Evolutionary conservation across 176 grass and related monocot genomes (phyloP).

Genomic region (Triticum urartu): DNA sequence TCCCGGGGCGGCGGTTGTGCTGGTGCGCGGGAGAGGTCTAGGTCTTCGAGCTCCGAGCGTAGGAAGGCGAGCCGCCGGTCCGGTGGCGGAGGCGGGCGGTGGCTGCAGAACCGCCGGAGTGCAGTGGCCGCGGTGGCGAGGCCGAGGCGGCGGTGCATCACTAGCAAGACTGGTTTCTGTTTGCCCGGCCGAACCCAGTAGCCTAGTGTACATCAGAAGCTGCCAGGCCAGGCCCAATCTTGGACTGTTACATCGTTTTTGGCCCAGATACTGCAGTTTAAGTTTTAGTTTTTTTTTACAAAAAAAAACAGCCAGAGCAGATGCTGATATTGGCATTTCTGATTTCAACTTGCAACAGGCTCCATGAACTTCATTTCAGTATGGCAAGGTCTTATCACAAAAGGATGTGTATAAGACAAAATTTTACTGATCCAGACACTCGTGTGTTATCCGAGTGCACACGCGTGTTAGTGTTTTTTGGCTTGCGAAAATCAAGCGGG

Average conservation of each 20-base stretch:
- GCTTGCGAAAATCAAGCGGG: not conserved
- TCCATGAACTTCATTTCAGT: not conserved
- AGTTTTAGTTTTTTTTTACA: no score
- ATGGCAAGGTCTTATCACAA: not conserved
- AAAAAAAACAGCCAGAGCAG: not conserved
- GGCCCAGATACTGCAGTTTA: not conserved
- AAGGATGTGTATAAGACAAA: not conserved
- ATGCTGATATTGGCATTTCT: not conserved
- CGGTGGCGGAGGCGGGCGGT: not conserved
- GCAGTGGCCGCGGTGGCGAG: not conserved
- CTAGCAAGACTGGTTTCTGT: not conserved
- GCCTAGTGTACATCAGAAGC: not conserved
- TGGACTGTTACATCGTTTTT: not conserved
- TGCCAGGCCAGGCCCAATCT: not conserved
- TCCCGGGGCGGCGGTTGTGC: not conserved
- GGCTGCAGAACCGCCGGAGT: slow-evolving; percentile 25
- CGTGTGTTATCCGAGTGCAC: not conserved
- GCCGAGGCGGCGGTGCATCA: not conserved
- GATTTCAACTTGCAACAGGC: not conserved
- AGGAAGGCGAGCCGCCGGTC: slow-evolving; percentile 45
- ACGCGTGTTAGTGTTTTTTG: no score
- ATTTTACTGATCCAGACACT: not conserved
- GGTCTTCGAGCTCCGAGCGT: slow-evolving; percentile 47
- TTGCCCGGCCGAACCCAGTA: not conserved
- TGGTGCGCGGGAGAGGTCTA: not conserved